phyloP scores from a whole-genome alignment of 2,329 filamentous ascomycete genomes.

The Dothideomycetidae sp. region DNA sequence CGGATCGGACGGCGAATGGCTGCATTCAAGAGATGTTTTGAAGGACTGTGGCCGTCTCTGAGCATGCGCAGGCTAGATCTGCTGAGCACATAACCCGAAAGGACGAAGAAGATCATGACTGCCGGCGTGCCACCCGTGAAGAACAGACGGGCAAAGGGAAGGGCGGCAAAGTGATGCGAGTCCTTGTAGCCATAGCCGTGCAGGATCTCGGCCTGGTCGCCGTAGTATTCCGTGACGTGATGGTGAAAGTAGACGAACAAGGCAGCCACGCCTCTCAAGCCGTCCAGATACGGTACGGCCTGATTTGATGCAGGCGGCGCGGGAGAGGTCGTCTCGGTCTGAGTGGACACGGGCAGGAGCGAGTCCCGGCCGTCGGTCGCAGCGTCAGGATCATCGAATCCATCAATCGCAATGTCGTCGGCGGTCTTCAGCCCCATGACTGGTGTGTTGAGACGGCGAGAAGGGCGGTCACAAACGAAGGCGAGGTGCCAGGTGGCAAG shows the following conservation, averaged over 20 bases:
- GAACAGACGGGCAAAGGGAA: slow-evolving; percentile 46
- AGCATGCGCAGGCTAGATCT: slow-evolving; percentile 31
- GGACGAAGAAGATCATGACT: slow-evolving; percentile 38
- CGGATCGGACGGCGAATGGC: slow-evolving; percentile 38
- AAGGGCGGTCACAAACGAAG: no score
- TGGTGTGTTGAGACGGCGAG: no score
- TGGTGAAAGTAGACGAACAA: slow-evolving; percentile 52
- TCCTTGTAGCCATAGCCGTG: slow-evolving; percentile 35
- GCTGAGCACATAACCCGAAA: slow-evolving; percentile 41
- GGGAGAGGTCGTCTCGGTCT: no score
- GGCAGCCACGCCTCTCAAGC: slow-evolving; percentile 51
- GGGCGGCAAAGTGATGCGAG: slow-evolving; percentile 34
- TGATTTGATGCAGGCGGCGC: no score
- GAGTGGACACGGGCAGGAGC: no score
- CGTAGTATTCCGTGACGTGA: slow-evolving; percentile 27
- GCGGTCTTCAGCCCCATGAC: no score
- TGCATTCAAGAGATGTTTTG: slow-evolving; percentile 33
- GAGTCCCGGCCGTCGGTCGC: no score
- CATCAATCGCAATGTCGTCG: no score
- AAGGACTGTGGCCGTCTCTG: slow-evolving; percentile 25
- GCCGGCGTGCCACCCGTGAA: slow-evolving; percentile 49
- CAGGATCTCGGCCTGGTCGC: slow-evolving; percentile 35
- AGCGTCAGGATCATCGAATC: no score
- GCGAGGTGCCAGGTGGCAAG: no score
- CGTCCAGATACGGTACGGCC: slow-evolving; percentile 45